phyloP scores from a whole-genome alignment of 352 stramenopile genomes.

The Globisporangium megalacanthum region DNA sequence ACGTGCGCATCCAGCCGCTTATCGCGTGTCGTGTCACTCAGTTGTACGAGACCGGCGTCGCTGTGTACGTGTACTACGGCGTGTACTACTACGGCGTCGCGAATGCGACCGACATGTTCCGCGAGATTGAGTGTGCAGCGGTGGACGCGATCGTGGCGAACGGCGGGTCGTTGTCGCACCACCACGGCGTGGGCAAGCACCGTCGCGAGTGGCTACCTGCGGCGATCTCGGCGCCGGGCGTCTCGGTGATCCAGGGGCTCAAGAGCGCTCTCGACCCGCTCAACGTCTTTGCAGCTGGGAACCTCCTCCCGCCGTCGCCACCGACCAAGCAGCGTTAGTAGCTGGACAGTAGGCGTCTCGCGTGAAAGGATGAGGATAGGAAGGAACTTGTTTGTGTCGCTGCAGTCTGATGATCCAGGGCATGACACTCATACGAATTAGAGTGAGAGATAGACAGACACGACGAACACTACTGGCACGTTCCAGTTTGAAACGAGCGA shows the following conservation, averaged over 20 bases:
- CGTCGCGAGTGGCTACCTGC: slow-evolving; percentile 79
- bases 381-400: too few relatives aligned
- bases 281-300: slow-evolving; percentile 91
- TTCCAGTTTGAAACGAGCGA: too few relatives aligned
- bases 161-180: slow-evolving; percentile 91
- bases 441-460: too few relatives aligned
- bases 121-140: slow-evolving; percentile 60
- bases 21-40: slow-evolving; percentile 92
- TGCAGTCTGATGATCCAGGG: too few relatives aligned
- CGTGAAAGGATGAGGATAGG: too few relatives aligned
- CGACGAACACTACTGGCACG: too few relatives aligned
- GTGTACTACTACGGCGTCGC: slow-evolving; percentile 88
- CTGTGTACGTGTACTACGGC: slow-evolving; percentile 96
- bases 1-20: slow-evolving; percentile 78
- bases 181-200: slow-evolving; percentile 95
- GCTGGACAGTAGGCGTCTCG: too few relatives aligned
- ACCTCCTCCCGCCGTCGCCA: slow-evolving; percentile 32
- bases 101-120: slow-evolving; percentile 80
- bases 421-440: too few relatives aligned
- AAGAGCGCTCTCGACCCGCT: slow-evolving; percentile 87
- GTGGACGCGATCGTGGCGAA: slow-evolving; percentile 87
- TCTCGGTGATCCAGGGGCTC: slow-evolving; percentile 67
- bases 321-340: too few relatives aligned
- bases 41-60: slow-evolving; percentile 93
- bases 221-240: slow-evolving; percentile 72